phyloP scores from a whole-genome alignment of 768 basidiomycete species.

The Solioccasus polychromus region DNA sequence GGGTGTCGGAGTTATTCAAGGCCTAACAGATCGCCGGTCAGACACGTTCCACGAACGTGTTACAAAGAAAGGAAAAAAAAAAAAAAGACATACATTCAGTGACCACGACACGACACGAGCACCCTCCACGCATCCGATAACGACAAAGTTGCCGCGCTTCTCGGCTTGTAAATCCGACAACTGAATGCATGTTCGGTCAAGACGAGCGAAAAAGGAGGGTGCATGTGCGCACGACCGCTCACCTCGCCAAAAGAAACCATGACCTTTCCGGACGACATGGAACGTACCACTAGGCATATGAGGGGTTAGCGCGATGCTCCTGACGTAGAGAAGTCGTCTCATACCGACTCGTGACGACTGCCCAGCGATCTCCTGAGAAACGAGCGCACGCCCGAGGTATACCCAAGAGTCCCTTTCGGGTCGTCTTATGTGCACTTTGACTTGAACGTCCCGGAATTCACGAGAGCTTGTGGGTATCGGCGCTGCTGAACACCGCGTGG shows the following conservation, averaged over 20 bases:
- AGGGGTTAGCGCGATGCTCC: slow-evolving; percentile 7
- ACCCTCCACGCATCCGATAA: slow-evolving; percentile 76
- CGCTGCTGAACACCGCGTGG: slow-evolving; percentile 14
- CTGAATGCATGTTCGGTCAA: slow-evolving; percentile 32
- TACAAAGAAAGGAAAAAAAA: slow-evolving; percentile 6
- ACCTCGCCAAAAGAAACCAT: slow-evolving; percentile 73
- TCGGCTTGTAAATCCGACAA: slow-evolving; percentile 76
- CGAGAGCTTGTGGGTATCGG: slow-evolving; percentile 33
- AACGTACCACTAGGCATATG: slow-evolving; percentile 32
- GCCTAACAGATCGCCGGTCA: slow-evolving; percentile 46
- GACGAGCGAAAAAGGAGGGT: not conserved
- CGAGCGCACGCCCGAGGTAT: slow-evolving; percentile 75
- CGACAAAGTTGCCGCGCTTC: slow-evolving; percentile 84
- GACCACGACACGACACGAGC: slow-evolving; percentile 81
- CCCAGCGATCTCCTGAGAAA: slow-evolving; percentile 70
- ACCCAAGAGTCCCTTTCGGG: slow-evolving; percentile 80
- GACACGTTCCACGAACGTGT: slow-evolving; percentile 3
- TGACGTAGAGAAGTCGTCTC: slow-evolving; percentile 26
- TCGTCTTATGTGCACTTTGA: slow-evolving; percentile 80
- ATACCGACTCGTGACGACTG: slow-evolving; percentile 80
- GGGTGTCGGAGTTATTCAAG: slow-evolving; percentile 77
- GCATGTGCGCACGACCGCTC: slow-evolving; percentile 23
- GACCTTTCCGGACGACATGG: slow-evolving; percentile 62
- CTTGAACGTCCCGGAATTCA: slow-evolving; percentile 75
- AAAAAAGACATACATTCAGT: slow-evolving; percentile 73